Base-by-base conservation (phyloP, 257 asterid species). In the Salvia splendens region DNA sequence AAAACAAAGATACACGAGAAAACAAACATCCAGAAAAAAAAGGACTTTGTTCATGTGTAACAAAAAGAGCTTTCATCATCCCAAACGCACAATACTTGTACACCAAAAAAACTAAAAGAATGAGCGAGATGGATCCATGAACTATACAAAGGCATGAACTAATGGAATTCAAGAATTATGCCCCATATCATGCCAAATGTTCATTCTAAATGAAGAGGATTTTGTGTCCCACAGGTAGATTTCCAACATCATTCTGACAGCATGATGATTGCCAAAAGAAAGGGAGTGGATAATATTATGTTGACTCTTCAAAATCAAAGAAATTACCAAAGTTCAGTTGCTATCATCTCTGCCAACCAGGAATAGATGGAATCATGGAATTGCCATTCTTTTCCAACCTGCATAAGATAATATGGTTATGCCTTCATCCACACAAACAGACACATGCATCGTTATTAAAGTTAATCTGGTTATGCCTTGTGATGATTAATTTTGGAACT, bases 271-370 rank as follows among this genome's bases (percentile, higher is more conserved):
- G 0, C 24, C 24, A 7, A 47, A 55, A 53, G 35, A 32, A 24
- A 16, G 52, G 36, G 32, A 20, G 32, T n/a, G 71, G 28, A 12
- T 12, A 45, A 20, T 20, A 20, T 20, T 20, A 45, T 46, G 4
- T 67, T 67, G 6, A 56, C 48, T 36, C 53, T 17, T 52, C 33
- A n/a, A 55, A 43, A 61, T 38, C 59, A 16, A 65, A 64, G 43
- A 65, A 49, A 65, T 65, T 56, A 66, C 61, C 46, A 32, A 11
- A 72, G 72, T 43, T 69, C 33, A 60, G 67, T 63, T 67, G 85
- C 86, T 78, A 87, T 77, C 92, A 77, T 57, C 86, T 70, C 62
- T 81, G 86, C 96, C 97, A 88, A 64, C 85, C 78, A 67, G 84
- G 68, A 52, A 83, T 82, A 47, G 91, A 82, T 67, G 85, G 80